These are phyloP conservation scores for Lachnellula cervina DNA, from an alignment of 2,329 filamentous ascomycete genomes.

Conservation along the genomic window DNA sequence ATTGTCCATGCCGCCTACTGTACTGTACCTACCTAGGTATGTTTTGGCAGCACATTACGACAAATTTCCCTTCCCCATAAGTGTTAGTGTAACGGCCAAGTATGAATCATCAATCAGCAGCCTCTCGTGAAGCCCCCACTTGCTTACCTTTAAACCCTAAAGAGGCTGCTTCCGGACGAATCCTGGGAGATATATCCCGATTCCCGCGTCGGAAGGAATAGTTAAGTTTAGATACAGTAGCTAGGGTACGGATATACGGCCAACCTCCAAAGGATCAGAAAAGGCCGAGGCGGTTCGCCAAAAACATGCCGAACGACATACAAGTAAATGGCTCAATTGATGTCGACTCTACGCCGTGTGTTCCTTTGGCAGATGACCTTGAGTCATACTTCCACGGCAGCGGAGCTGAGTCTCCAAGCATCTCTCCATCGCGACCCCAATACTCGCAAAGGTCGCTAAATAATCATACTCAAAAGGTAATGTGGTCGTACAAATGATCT, in stretches of 20 bases:
- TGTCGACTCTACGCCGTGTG: neutral
- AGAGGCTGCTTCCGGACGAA: neutral
- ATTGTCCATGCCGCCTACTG: neutral
- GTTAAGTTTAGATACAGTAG: neutral
- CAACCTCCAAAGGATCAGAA: neutral
- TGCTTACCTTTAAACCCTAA: no score
- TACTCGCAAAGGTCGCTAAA: neutral
- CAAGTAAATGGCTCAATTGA: neutral
- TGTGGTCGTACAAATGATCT: constrained; percentile 1
- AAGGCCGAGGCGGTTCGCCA: neutral
- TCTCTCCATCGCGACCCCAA: neutral
- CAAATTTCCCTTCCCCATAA: neutral
- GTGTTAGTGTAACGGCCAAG: neutral
- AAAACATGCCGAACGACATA: neutral
- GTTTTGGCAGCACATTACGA: neutral
- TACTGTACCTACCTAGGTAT: no score
- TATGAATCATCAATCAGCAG: no score
- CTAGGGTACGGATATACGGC: neutral
- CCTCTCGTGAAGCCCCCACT: no score
- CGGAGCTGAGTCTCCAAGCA: neutral
- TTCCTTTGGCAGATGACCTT: neutral
- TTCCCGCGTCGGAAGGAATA: neutral
- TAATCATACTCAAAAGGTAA: neutral
- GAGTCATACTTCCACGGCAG: neutral
- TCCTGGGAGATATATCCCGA: neutral